Evolutionary conservation across 2,329 filamentous ascomycete genomes (phyloP).

Genomic region (Talaromyces piceae): DNA sequence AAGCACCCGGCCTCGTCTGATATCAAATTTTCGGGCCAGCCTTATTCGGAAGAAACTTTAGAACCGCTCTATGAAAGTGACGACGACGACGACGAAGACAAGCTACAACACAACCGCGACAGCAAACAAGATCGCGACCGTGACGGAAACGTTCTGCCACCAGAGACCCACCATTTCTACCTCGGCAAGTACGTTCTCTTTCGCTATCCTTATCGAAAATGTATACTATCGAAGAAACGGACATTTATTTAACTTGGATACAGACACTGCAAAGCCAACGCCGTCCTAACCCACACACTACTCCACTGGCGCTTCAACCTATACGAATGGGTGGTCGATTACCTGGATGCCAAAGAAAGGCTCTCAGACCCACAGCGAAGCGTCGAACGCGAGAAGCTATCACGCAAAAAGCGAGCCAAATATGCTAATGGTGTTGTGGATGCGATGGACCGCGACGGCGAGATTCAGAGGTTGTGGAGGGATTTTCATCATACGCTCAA

Average conservation of each 20-base stretch:
- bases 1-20: constrained; percentile 60
- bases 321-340: constrained; percentile 62
- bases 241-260: not conserved
- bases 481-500: constrained; percentile 60
- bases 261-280: constrained; percentile 54
- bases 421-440: constrained; percentile 59
- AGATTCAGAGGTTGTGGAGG: constrained; percentile 55
- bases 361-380: constrained; percentile 49
- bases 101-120: not conserved
- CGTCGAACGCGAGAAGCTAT: constrained; percentile 55
- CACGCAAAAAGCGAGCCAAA: constrained; percentile 50
- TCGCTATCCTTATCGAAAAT: no score
- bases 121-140: not conserved
- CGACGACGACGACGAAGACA: not conserved
- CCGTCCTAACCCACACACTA: constrained; percentile 62
- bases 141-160: constrained; percentile 39
- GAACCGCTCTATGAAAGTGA: constrained; percentile 51
- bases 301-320: constrained; percentile 70
- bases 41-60: constrained; percentile 60
- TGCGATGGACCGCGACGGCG: constrained; percentile 52
- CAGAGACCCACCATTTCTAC: constrained; percentile 42
- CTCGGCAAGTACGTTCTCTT: constrained; percentile 45
- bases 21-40: constrained; percentile 55
- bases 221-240: not conserved
- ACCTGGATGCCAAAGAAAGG: constrained; percentile 48